Evolutionary conservation across 116 monocot genomes (phyloP).

Genomic region (Thalassia testudinum): DNA sequence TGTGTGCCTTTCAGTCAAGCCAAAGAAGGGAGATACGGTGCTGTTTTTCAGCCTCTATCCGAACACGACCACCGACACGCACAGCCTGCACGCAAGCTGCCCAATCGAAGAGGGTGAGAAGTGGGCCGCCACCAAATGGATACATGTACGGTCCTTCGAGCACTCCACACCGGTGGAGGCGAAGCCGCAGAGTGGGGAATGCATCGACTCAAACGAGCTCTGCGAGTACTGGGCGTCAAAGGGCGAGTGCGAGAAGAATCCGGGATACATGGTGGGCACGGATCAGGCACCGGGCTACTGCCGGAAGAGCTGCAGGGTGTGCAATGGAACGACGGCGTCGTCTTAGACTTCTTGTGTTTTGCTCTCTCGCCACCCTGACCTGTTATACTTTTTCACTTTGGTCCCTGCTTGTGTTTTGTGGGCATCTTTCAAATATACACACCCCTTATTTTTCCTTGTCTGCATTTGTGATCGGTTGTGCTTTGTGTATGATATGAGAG

Average conservation of each 20-base stretch:
- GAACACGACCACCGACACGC: constrained; percentile 39
- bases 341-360: too few species aligned
- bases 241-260: constrained; percentile 65
- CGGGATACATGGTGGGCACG: constrained; percentile 55
- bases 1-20: constrained; percentile 34
- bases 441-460: too few species aligned
- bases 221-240: constrained; percentile 48
- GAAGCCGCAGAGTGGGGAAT: constrained; percentile 6
- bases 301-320: constrained; percentile 64
- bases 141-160: constrained; percentile 59
- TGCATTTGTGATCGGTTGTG: too few species aligned
- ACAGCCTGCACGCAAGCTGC: constrained; percentile 63
- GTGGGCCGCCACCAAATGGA: constrained; percentile 94
- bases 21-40: constrained; percentile 64
- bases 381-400: too few species aligned
- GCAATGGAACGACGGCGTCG: background rate
- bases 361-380: too few species aligned
- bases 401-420: too few species aligned
- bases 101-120: constrained; percentile 68
- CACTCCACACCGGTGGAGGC: background rate
- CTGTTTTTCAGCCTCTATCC: constrained; percentile 66
- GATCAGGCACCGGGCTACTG: constrained; percentile 63
- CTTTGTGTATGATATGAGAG: too few species aligned
- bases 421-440: too few species aligned
- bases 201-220: constrained; percentile 47